A percentile compares a stretch with the other conserved stretches of the same genome.
phyloP scores from a whole-genome alignment of 2,329 filamentous ascomycete genomes.

The Monilinia vaccinii-corymbosi region DNA sequence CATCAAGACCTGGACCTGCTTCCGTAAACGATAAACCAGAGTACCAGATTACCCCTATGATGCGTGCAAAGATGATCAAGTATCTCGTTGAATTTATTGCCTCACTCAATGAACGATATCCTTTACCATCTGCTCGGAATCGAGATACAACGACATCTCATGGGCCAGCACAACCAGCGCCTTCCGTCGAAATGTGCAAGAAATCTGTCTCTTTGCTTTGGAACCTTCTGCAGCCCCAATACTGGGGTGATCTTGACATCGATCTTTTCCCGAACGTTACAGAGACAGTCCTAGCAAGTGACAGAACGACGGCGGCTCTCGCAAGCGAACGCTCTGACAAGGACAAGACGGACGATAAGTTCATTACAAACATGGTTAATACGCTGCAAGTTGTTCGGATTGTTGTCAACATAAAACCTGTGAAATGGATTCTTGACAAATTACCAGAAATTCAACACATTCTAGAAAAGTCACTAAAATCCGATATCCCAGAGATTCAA shows the following conservation, averaged over 20 bases:
- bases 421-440: constrained; percentile 83
- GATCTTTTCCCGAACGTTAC: constrained; percentile 88
- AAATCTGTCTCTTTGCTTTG: constrained; percentile 75
- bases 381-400: constrained; percentile 87
- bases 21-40: constrained; percentile 47
- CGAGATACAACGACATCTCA: constrained; percentile 41
- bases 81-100: constrained; percentile 95
- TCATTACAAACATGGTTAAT: constrained; percentile 83
- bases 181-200: constrained; percentile 70
- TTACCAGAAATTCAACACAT: constrained; percentile 75
- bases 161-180: constrained; percentile 40
- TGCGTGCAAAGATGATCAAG: constrained; percentile 77
- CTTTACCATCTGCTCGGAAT: constrained; percentile 60
- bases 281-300: constrained; percentile 73
- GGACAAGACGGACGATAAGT: constrained; percentile 73
- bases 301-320: constrained; percentile 58
- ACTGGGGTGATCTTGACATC: constrained; percentile 87
- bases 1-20: constrained; percentile 33
- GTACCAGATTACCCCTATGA: constrained; percentile 56
- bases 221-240: constrained; percentile 75
- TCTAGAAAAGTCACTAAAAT: constrained; percentile 79
- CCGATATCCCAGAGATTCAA: constrained; percentile 84
- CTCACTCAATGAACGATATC: constrained; percentile 76
- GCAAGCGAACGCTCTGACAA: constrained; percentile 52
- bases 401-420: constrained; percentile 75